phyloP scores from a whole-genome alignment of 306 rosid genomes.

The Prunus dulcis region DNA sequence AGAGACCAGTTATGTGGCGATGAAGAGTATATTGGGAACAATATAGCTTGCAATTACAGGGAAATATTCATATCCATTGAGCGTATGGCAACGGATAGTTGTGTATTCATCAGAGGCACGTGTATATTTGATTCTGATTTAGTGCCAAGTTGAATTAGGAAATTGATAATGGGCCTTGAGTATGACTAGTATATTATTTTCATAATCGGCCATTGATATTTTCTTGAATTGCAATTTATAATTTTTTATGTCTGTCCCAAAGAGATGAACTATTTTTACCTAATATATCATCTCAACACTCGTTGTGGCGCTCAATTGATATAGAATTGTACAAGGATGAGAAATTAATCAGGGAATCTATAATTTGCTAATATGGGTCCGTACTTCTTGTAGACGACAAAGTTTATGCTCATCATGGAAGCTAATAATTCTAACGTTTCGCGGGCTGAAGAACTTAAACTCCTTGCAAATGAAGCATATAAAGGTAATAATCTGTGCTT shows the following conservation, averaged over 20 bases:
- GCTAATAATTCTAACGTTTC: constrained; percentile 40
- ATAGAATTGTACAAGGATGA: constrained; percentile 17
- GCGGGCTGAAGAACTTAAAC: constrained; percentile 75
- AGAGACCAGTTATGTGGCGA: neutral
- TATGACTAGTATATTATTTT: neutral
- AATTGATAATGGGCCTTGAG: neutral
- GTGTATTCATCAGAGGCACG: neutral
- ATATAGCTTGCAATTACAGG: neutral
- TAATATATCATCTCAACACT: neutral
- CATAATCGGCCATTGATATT: neutral
- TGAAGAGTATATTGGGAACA: neutral
- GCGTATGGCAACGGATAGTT: neutral
- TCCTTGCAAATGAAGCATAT: constrained; percentile 82
- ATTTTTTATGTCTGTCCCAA: neutral
- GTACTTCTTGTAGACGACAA: constrained; percentile 23
- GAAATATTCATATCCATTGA: neutral
- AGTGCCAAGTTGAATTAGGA: neutral
- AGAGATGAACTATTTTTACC: neutral
- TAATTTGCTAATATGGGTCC: constrained; percentile 32
- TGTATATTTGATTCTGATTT: neutral
- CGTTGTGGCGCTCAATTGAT: constrained; percentile 5
- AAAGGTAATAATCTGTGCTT: constrained; percentile 47
- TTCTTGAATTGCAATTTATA: constrained; percentile 3
- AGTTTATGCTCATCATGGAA: constrained; percentile 55
- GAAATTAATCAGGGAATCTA: constrained; percentile 16